phyloP scores from a whole-genome alignment of 2,329 filamentous ascomycete species.

The Botrytis hyacinthi region DNA sequence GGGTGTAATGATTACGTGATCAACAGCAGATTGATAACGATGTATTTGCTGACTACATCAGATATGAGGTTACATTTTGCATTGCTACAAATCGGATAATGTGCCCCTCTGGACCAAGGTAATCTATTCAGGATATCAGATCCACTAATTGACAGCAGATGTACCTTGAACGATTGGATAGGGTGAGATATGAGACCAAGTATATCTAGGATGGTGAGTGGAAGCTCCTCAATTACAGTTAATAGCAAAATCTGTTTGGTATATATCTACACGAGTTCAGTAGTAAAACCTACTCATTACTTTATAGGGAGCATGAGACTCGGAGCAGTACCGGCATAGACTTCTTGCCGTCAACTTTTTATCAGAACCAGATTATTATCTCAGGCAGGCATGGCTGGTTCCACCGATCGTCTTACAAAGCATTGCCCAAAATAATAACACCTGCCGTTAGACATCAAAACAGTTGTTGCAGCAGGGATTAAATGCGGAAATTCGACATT shows the following conservation, averaged over 20 bases:
- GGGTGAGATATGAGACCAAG: not conserved
- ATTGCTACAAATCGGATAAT: not conserved
- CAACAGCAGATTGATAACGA: not conserved
- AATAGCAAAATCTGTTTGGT: not conserved
- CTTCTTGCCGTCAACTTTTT: not conserved
- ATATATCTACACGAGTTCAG: not conserved
- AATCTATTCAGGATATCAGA: not conserved
- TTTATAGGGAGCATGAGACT: not conserved
- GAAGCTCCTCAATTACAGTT: not conserved
- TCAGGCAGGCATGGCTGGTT: not conserved
- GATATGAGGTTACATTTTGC: not conserved
- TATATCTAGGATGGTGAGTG: not conserved
- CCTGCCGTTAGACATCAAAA: not conserved
- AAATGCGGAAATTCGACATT: not conserved
- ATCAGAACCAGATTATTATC: conserved; percentile 1
- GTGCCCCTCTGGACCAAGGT: not conserved
- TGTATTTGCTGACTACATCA: not conserved
- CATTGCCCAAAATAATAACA: not conserved
- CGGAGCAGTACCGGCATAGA: not conserved
- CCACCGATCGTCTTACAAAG: not conserved
- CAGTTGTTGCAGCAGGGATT: not conserved
- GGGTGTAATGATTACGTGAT: not conserved
- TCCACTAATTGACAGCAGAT: not conserved
- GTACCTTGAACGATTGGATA: not conserved
- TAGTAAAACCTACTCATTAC: not conserved